Base-by-base conservation (phyloP, 805 yeast genomes). In the Metschnikowia dekortorum region DNA sequence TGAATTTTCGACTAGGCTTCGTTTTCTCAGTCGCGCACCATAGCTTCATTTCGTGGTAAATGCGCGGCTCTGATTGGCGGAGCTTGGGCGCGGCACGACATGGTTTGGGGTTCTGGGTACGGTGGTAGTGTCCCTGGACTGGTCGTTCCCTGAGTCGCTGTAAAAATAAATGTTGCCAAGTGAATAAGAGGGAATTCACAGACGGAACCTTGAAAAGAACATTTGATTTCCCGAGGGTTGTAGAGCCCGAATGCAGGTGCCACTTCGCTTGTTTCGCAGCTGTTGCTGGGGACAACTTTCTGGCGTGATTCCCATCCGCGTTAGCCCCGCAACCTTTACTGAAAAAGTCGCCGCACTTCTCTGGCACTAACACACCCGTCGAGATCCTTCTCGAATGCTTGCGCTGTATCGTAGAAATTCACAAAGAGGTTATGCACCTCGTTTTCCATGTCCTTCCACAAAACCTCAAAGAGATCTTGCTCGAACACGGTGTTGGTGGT, bases 371-470 rank as follows among this genome's bases (percentile, higher is more conserved):
- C 76, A 44, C 70, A 73, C 34, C 72, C 65, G 35, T 74, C 80
- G n/a, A 76, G 68, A 35, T 82, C 85, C 47, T 72, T 71, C 56
- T 84, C 86, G 52, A 76, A 75, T 9, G 57, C 48, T 44, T 76
- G 81, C 33, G 85, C 74, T 16, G 87, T 73, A 1, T 73, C 69
- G 54, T 75, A 76, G 50, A 90, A 67, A 43, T 81, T 75, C 53
- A 76, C 67, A 56, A 84, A 81, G 28, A 81, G 70, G 6, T 76
- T 73, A 18, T 80, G 77, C 56, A 83, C 84, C 54, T 82, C 81
- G 18, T 81, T 82, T 56, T 85, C 89, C 51, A 87, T 68, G 16
- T 86, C 82, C 13, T 76, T 71, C 94, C 96, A 85, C 49, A 89
- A 74, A 59, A 77, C 80, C 36, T 79, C 82, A 37, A 83, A 67